These are phyloP conservation scores for Cupressus sempervirens DNA, from an alignment of 75 land plant genomes.

Conservation along the genomic window DNA sequence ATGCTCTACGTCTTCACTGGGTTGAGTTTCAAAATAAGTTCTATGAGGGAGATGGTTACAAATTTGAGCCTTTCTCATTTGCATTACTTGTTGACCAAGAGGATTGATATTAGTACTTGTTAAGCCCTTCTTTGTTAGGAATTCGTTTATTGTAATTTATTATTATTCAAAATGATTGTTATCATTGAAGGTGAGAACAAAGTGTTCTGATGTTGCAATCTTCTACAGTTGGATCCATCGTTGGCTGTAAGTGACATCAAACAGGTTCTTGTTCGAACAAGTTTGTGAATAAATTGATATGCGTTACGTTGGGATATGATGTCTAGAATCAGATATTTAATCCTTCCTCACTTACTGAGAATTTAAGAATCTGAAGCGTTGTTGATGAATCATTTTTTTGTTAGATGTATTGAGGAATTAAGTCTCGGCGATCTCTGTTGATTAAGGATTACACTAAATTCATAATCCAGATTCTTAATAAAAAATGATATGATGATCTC, in stretches of 20 bases:
- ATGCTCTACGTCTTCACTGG: constrained; percentile 68
- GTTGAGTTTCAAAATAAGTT: constrained; percentile 66
- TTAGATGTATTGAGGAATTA: neutral
- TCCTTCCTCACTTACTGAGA: neutral
- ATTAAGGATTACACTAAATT: neutral
- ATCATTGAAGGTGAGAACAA: neutral
- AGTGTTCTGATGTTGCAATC: neutral
- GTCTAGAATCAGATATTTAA: neutral
- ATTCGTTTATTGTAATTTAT: neutral
- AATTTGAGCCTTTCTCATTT: constrained; percentile 59
- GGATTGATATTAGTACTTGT: constrained; percentile 17
- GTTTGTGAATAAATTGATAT: constrained; percentile 10
- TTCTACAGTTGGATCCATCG: neutral
- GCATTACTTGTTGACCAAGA: constrained; percentile 41
- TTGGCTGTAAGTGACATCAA: neutral
- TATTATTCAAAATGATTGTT: neutral
- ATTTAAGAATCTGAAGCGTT: neutral
- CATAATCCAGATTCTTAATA: neutral
- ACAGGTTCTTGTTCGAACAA: neutral
- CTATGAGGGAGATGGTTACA: constrained; percentile 64
- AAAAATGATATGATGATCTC: neutral
- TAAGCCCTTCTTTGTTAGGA: neutral
- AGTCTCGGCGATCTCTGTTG: neutral
- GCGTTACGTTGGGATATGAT: neutral
- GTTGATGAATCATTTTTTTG: neutral